Evolutionary conservation across 176 grass and related monocot species (phyloP), one percentile per base, ranked within the genome.

Genomic region (Phoenix dactylifera): DNA sequence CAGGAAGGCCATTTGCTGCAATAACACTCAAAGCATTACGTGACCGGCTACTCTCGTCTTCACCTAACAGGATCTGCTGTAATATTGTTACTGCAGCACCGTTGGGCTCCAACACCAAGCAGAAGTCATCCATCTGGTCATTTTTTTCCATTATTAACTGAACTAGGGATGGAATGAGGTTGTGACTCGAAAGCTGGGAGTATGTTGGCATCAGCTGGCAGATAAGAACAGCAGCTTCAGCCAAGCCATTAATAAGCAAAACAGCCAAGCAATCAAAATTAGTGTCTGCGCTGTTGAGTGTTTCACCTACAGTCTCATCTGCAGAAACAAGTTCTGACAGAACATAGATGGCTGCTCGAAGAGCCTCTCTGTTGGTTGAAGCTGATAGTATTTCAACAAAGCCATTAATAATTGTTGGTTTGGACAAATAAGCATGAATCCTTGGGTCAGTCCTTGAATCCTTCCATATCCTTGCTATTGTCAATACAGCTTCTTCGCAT

Each of bases 381-480:
- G 19, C 54, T 55, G 22, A 22, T 20, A 55, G 54, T 12, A 55
- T 55, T 55, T 23, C 18, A 22, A 55, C n/a, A 55, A 55, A 55
- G 22, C 54, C 54, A 55, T 55, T 55, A 7, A 55, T 10, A 22
- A 55, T 22, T 55, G 6, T 55, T 55, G 54, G 19, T 10, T 9
- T 23, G 6, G 54, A 55, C 54, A 55, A 22, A 22, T 23, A 15
- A 55, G 54, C 54, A 55, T 22, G 54, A 55, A 55, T 55, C 7
- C 18, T 7, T 20, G 6, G 17, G 18, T 55, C 54, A 23, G 19
- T 3, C 18, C 12, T 55, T 22, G 54, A 55, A 10, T 55, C 54
- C 18, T 55, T 55, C 54, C 16, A 55, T 55, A 55, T 55, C 54
- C 18, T 55, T 55, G 54, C 22, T 55, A 55, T 55, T 20, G 18